Percentiles rank a stretch among this genome's conserved stretches.
phyloP scores from a whole-genome alignment of 2,329 filamentous ascomycete species.

The Calonectria henricotiae region DNA sequence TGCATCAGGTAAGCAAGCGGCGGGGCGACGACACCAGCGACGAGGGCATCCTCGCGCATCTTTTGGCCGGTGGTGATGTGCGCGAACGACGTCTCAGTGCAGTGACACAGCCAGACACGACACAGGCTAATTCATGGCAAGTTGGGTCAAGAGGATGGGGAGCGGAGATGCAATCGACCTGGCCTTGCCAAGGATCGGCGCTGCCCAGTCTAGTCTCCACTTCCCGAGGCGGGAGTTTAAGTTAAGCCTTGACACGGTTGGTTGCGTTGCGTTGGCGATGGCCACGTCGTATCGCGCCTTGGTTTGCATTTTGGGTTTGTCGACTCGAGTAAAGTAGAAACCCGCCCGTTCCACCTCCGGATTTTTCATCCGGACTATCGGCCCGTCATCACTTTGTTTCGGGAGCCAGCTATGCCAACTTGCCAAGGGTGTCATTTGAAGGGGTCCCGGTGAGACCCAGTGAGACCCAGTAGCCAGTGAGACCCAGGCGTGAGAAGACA shows the following conservation, averaged over 20 bases:
- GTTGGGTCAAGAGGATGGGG: neutral
- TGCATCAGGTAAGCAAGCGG: conserved; percentile 31
- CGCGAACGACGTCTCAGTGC: neutral
- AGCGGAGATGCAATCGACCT: conserved; percentile 21
- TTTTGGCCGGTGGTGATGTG: neutral
- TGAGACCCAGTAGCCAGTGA: neutral
- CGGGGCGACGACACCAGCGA: conserved; percentile 16
- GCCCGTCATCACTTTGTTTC: neutral
- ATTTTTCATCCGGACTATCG: neutral
- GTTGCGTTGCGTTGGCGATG: conserved; percentile 1
- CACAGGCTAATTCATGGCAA: neutral
- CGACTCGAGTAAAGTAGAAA: neutral
- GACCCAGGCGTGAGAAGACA: too few species aligned
- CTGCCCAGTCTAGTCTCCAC: conserved; percentile 24
- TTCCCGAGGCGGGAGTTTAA: conserved; percentile 32
- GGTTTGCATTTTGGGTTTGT: conserved; percentile 2
- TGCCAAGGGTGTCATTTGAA: neutral
- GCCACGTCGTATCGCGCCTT: conserved; percentile 21
- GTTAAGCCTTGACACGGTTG: conserved; percentile 1
- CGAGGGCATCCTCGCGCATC: conserved; percentile 25
- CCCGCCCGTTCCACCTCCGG: neutral
- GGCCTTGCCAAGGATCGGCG: conserved; percentile 28
- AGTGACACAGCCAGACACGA: neutral
- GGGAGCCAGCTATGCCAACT: too few species aligned
- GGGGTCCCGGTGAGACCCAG: neutral